These are phyloP conservation scores for Phytopythium kandeliae DNA, from an alignment of 352 stramenopile genomes.

Conservation along the genomic window DNA sequence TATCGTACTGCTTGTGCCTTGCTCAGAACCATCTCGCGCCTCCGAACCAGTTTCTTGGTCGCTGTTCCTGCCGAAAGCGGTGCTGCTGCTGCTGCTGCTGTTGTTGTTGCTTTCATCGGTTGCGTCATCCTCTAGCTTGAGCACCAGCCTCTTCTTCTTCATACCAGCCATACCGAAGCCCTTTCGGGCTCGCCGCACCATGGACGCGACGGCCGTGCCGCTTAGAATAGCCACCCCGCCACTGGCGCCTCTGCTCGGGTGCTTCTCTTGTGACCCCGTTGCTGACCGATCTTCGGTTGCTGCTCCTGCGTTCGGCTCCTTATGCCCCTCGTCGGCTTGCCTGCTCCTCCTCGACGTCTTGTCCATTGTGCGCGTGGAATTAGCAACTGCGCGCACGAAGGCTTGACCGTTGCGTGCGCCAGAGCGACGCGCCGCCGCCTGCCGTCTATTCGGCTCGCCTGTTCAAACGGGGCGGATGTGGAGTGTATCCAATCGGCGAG, in stretches of 20 bases:
- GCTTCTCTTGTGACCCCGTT: background rate
- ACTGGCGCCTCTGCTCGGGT: background rate
- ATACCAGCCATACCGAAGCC: constrained; percentile 3
- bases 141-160: constrained; percentile 13
- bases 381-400: background rate
- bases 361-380: background rate
- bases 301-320: background rate
- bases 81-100: no score
- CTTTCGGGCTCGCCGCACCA: constrained; percentile 1
- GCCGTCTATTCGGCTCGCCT: constrained; percentile 7
- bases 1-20: constrained; percentile 9
- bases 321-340: background rate
- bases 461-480: background rate
- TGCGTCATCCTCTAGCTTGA: background rate
- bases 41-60: background rate
- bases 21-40: background rate
- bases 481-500: no score
- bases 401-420: background rate
- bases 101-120: background rate
- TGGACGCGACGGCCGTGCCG: background rate
- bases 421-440: constrained; percentile 8
- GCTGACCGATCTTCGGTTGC: background rate
- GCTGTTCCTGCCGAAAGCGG: background rate
- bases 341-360: background rate
- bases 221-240: background rate